Percentiles rank a stretch among this genome's conserved stretches.
phyloP scores from a whole-genome alignment of 371 early-diverging fungal genomes.

The Apophysomyces sp. region DNA sequence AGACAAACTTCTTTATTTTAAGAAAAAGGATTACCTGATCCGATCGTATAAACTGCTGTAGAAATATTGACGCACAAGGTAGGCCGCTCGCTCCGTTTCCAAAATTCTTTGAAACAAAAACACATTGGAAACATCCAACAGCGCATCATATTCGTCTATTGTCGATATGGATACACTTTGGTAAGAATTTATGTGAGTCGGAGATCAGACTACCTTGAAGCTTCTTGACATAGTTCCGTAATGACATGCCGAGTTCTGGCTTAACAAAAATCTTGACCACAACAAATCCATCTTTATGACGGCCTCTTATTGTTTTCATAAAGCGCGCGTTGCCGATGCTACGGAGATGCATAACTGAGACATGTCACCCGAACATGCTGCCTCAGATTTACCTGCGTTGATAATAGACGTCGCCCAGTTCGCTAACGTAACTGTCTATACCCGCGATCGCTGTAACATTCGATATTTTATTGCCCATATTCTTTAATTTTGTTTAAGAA shows the following conservation, averaged over 20 bases:
- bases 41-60: conserved; percentile 92
- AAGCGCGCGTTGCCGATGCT: conserved; percentile 91
- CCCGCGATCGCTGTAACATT: conserved; percentile 67
- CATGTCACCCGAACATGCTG: not conserved
- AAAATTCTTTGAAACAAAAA: conserved; percentile 78
- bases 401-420: conserved; percentile 72
- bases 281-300: conserved; percentile 72
- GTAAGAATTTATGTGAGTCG: not conserved
- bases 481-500: too few species aligned
- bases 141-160: conserved; percentile 65
- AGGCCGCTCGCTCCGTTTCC: conserved; percentile 89
- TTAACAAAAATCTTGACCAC: conserved; percentile 93
- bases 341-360: not conserved
- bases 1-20: not conserved
- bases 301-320: conserved; percentile 89
- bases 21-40: conserved; percentile 62
- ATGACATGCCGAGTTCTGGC: conserved; percentile 68
- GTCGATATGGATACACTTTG: not conserved
- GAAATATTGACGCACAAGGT: conserved; percentile 84
- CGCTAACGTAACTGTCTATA: conserved; percentile 69
- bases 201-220: conserved; percentile 51
- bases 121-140: conserved; percentile 73
- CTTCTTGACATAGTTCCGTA: conserved; percentile 56
- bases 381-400: conserved; percentile 58
- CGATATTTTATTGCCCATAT: conserved; percentile 72